A percentile compares a stretch with the other conserved stretches of the same genome.
These are phyloP conservation scores for Butyriboletus appendiculatus DNA, from an alignment of 1,284 basidiomycete species.

Conservation along the genomic window DNA sequence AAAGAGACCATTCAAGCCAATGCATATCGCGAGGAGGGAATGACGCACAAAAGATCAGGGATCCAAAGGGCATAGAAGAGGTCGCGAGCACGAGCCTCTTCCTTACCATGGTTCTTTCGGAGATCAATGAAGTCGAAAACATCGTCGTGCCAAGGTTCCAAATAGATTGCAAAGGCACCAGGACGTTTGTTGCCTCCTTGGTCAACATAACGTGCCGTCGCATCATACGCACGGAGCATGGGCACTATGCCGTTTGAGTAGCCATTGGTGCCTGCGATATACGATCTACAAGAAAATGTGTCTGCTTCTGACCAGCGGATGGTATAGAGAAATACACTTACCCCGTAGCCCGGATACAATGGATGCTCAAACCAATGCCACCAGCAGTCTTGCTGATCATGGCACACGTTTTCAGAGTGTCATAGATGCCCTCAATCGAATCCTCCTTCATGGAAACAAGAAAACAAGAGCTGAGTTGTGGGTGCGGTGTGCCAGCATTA, in stretches of 20 bases:
- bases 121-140: constrained; percentile 98
- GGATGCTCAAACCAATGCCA: constrained; percentile 96
- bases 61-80: constrained; percentile 99
- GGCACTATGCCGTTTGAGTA: constrained; percentile 99
- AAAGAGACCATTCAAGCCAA: constrained; percentile 1
- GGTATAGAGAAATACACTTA: constrained; percentile 38
- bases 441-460: constrained; percentile 98
- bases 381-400: constrained; percentile 99
- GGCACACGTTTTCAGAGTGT: constrained; percentile 97
- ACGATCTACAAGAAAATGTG: constrained; percentile 52
- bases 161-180: constrained; percentile 96
- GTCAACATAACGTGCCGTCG: constrained; percentile 98
- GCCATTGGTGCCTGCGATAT: constrained; percentile 95
- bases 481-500: constrained; percentile 96
- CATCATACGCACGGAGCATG: constrained; percentile 98
- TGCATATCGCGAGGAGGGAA: neutral
- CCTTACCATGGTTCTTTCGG: constrained; percentile 99
- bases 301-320: constrained; percentile 7
- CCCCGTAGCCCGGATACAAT: constrained; percentile 97
- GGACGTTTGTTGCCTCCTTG: constrained; percentile 99
- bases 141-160: constrained; percentile 98
- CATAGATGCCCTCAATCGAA: constrained; percentile 99
- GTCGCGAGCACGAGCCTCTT: constrained; percentile 96
- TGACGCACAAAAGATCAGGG: constrained; percentile 89
- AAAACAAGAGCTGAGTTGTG: constrained; percentile 98